A percentile compares a stretch with the other conserved stretches of the same genome.
Evolutionary conservation across 441 rosid genomes (phyloP).

Genomic region (Codiaeum variegatum): DNA sequence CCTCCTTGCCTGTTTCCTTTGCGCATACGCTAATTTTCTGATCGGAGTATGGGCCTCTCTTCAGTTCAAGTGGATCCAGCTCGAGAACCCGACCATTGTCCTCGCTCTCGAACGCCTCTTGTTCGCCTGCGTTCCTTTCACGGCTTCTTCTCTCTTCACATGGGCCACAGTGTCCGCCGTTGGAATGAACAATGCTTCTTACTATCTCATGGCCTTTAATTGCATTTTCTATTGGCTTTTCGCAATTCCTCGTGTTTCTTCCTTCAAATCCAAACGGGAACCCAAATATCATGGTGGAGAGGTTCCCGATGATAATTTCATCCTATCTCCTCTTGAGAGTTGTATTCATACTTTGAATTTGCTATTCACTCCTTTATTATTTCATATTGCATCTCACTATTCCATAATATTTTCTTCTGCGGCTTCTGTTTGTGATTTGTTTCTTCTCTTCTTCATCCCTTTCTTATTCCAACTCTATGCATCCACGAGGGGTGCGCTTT

Average conservation of each 20-base stretch:
- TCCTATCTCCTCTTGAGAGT: conserved; percentile 78
- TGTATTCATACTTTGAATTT: conserved; percentile 76
- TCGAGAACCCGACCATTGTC: conserved; percentile 79
- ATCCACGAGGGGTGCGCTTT: conserved; percentile 80
- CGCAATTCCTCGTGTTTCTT: conserved; percentile 75
- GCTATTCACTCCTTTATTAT: conserved; percentile 70
- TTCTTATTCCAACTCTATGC: conserved; percentile 87
- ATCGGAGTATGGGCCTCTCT: conserved; percentile 91
- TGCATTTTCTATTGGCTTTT: conserved; percentile 89
- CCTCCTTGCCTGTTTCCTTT: conserved; percentile 60
- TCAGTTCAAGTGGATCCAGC: conserved; percentile 92
- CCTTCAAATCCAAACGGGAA: conserved; percentile 75
- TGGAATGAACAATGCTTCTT: conserved; percentile 71
- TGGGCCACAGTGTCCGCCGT: conserved; percentile 94
- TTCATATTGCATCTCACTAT: conserved; percentile 86
- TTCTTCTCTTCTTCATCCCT: conserved; percentile 82
- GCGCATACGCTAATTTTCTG: conserved; percentile 65
- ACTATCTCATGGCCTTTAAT: conserved; percentile 68
- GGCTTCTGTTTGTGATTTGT: conserved; percentile 64
- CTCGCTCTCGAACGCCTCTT: conserved; percentile 86
- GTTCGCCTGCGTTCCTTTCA: conserved; percentile 77
- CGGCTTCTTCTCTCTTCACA: conserved; percentile 73
- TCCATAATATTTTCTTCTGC: conserved; percentile 64
- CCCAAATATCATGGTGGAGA: conserved; percentile 85
- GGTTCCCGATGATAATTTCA: conserved; percentile 75